These are phyloP conservation scores for Firmiana major DNA, from an alignment of 345 rosid species.

Conservation along the genomic window DNA sequence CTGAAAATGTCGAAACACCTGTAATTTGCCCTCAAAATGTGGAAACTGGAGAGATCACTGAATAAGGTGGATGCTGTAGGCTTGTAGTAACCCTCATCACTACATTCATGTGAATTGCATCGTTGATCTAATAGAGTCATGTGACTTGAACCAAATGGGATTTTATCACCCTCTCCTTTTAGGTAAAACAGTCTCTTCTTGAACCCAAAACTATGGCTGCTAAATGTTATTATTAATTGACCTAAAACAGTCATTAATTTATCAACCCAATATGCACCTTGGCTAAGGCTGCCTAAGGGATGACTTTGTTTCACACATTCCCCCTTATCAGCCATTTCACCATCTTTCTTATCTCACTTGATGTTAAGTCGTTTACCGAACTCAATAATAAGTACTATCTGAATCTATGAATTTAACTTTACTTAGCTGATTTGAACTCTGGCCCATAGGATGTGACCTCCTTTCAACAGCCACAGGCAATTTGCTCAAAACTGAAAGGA, in stretches of 20 bases:
- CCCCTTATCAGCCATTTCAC: not conserved
- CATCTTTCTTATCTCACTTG: not conserved
- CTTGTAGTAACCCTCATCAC: not conserved
- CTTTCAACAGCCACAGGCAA: not conserved
- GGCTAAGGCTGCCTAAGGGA: not conserved
- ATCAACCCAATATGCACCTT: not conserved
- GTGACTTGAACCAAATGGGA: not conserved
- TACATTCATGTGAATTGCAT: not conserved
- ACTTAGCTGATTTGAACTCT: too few relatives aligned
- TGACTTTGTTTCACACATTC: not conserved
- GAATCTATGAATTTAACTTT: not conserved
- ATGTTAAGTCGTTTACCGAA: not conserved
- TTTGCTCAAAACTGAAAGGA: not conserved
- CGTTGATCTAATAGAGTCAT: not conserved
- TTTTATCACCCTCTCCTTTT: not conserved
- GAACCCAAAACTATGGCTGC: not conserved
- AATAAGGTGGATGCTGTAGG: not conserved
- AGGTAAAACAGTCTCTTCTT: not conserved
- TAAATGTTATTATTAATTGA: not conserved
- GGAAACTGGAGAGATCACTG: not conserved
- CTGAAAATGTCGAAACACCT: not conserved
- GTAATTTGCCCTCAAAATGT: not conserved
- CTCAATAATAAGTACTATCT: not conserved
- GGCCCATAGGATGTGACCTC: too few relatives aligned
- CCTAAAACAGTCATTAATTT: not conserved